Evolutionary conservation across 2,329 filamentous ascomycete genomes (phyloP).

Genomic region (Teratosphaeriaceae sp.): DNA sequence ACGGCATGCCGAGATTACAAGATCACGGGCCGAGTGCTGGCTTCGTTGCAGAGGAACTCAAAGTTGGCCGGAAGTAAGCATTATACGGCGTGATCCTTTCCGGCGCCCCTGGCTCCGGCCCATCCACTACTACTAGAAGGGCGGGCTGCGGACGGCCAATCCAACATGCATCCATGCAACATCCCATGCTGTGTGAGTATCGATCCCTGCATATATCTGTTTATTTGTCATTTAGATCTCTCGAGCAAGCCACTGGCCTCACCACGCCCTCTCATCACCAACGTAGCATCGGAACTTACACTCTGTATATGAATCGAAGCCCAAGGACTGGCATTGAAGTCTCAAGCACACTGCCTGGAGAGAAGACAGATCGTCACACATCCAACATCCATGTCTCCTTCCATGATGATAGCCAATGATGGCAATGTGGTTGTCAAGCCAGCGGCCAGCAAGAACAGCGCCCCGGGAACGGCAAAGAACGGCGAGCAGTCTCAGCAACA

Average conservation of each 20-base stretch:
- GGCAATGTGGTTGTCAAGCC: constrained; percentile 14
- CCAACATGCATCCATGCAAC: background rate
- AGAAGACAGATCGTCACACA: too few species aligned
- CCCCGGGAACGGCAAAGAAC: constrained; percentile 4
- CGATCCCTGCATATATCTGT: background rate
- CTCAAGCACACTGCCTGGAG: too few species aligned
- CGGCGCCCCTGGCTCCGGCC: too few species aligned
- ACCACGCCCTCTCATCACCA: too few species aligned
- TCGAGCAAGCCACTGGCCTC: background rate
- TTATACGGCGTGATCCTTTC: too few species aligned
- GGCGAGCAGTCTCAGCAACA: background rate
- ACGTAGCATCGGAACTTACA: too few species aligned
- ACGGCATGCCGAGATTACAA: background rate
- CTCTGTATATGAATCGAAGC: too few species aligned
- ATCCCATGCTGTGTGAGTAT: constrained; percentile 1
- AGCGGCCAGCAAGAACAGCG: constrained; percentile 2
- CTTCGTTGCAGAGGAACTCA: background rate
- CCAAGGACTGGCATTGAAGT: too few species aligned
- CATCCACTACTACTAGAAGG: too few species aligned
- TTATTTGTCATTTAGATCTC: background rate
- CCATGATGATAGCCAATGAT: constrained; percentile 15
- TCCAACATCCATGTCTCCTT: background rate
- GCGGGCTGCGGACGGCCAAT: background rate
- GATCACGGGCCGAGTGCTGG: background rate
- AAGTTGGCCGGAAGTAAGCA: background rate